Evolutionary conservation across 257 asterid species (phyloP).

Genomic region (Capsicum chinense): DNA sequence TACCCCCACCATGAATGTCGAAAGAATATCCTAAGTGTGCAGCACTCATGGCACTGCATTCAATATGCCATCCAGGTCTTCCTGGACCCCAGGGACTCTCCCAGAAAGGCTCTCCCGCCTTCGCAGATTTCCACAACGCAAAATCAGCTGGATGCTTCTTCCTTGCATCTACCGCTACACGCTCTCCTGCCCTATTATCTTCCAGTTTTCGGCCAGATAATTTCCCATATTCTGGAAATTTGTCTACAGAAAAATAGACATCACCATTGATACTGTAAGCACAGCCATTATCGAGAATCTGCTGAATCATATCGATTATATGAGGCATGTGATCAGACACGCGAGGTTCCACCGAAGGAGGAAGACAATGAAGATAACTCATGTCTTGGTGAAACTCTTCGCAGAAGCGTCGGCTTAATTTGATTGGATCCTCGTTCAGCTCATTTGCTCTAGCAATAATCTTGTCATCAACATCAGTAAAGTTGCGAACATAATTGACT

Average conservation of each 20-base stretch:
- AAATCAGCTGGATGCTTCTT: constrained; percentile 95
- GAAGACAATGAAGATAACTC: constrained; percentile 74
- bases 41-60: constrained; percentile 99
- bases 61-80: constrained; percentile 99
- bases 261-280: constrained; percentile 80
- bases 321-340: constrained; percentile 92
- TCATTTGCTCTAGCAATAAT: constrained; percentile 88
- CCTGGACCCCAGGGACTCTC: constrained; percentile 99
- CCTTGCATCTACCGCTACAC: constrained; percentile 91
- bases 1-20: constrained; percentile 98
- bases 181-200: constrained; percentile 95
- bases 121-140: constrained; percentile 99
- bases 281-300: constrained; percentile 80
- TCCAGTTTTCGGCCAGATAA: constrained; percentile 90
- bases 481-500: constrained; percentile 90
- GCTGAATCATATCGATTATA: constrained; percentile 80
- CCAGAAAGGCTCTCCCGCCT: constrained; percentile 96
- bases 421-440: constrained; percentile 83
- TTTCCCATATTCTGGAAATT: constrained; percentile 81
- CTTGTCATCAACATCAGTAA: constrained; percentile 99
- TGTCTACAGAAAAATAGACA: constrained; percentile 92
- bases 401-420: constrained; percentile 80
- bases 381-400: constrained; percentile 89
- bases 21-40: constrained; percentile 81
- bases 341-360: constrained; percentile 94